Base-by-base conservation (phyloP, 2,329 filamentous ascomycete genomes). In the Stagonosporopsis vannaccii region DNA sequence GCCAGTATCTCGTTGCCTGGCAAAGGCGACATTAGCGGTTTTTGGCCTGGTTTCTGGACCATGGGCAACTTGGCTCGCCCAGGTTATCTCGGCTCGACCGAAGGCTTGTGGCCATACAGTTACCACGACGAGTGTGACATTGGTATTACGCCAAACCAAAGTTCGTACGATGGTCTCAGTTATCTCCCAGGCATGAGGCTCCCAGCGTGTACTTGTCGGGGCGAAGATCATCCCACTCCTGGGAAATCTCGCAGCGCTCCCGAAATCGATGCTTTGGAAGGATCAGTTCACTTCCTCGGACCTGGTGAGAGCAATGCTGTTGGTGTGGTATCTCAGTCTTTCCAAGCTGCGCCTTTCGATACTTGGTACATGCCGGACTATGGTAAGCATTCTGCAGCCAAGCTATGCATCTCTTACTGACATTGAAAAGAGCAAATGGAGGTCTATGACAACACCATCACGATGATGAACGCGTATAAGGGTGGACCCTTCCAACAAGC, bases 41-140 rank as follows among this genome's bases (percentile, higher is more conserved):
- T 90, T 75, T 91, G 88, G 88, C 88, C 88, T 37, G 88, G 88
- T 74, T 89, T 90, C 74, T 91, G 88, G 88, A 81, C 87, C 0
- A 90, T 91, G 86, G 88, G 88, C 4, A 91, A 91, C 67, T 80
- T 91, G 20, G 88, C 85, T 33, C 82, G 88, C 61, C 86, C 88
- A 23, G 88, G 88, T 12, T 89, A 89, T 72, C 81, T 85, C 28
- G 84, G 87, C 9, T 89, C 87, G 1, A 90, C 87, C 0, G 88
- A 91, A 59, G 88, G 88, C 4, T 80, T 90, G 73, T 91, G 88
- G 88, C 88, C 88, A 0, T 91, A 90, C 77, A 89, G 85, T 63
- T 91, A 91, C 69, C 81, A 86, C 62, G 82, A 90, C 63, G 75
- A 82, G 39, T 91, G 89, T 66, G 89, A 91, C 72, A 81, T 82